Base-by-base conservation (phyloP, 257 asterid species). In the Scutellaria minor region DNA sequence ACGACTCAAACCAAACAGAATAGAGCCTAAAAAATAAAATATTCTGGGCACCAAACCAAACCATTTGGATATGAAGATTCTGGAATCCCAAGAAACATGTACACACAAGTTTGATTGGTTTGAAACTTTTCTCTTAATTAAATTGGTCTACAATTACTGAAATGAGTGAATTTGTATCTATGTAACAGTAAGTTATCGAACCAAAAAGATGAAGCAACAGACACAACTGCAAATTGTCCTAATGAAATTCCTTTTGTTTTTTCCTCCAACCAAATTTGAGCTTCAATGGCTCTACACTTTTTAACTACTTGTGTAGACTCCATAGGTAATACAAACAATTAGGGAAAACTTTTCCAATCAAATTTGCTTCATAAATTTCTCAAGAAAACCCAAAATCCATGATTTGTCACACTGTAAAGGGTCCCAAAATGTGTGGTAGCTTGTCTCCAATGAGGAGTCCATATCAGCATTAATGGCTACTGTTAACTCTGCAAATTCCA, bases 401-500 rank as follows among this genome's bases (percentile, higher is more conserved):
- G 37, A 31, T 31, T 31, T 3, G 37, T 31, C 37, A 4, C 37
- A 31, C 37, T 31, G 37, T 31, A 31, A 31, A 31, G 37, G 37
- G 37, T 31, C 37, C 37, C 37, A 31, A 31, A 31, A 31, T 31
- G 37, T 3, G 37, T 31, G 37, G 37, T 31, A 31, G 37, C 37
- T 27, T 42, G 64, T 2, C 5, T 12, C 7, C 24, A 14, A n/a
- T 75, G 70, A 50, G 27, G n/a, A 68, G 80, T 76, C 72, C 60
- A 67, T 9, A 77, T 70, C 77, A 64, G 55, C 72, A 69, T 62
- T 76, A 37, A 76, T 76, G 64, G 39, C 9, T 8, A 4, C 37
- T 57, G 57, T 20, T 31, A 61, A 40, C 6, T n/a, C 51, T n/a
- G 27, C 68, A 46, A 71, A 64, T 52, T 61, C 1, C 37, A 72